Percentiles rank a stretch among this genome's conserved stretches.
phyloP scores from a whole-genome alignment of 176 grass and related monocot genomes.

The Zoysia pacifica region DNA sequence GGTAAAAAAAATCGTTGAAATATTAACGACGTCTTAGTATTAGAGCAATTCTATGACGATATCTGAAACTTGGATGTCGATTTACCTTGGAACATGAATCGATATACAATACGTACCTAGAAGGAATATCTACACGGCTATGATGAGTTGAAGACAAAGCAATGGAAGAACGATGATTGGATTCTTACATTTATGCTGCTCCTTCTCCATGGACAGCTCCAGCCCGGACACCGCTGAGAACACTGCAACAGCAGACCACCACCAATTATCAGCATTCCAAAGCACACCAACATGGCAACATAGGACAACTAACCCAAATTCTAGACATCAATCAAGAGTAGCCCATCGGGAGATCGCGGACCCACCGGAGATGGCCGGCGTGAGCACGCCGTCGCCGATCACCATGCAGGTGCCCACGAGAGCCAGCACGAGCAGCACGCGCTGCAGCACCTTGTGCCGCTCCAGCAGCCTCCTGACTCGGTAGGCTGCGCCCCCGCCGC shows the following conservation, averaged over 20 bases:
- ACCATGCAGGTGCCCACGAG: constrained; percentile 95
- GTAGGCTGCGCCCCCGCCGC: constrained; percentile 27
- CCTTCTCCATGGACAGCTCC: constrained; percentile 86
- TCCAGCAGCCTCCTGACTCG: constrained; percentile 64
- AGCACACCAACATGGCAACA: background rate
- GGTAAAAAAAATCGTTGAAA: background rate
- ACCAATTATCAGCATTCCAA: constrained; percentile 29
- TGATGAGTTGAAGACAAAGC: constrained; percentile 7
- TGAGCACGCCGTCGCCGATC: constrained; percentile 94
- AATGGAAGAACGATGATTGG: constrained; percentile 27
- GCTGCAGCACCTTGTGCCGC: constrained; percentile 73
- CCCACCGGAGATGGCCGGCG: constrained; percentile 86
- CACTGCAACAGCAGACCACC: constrained; percentile 54
- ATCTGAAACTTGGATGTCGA: background rate
- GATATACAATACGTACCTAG: constrained; percentile 8
- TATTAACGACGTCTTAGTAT: background rate
- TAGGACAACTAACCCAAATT: background rate
- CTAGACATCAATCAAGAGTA: background rate
- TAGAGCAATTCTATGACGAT: background rate
- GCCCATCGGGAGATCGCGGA: background rate
- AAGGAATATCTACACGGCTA: constrained; percentile 24
- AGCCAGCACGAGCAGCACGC: constrained; percentile 70
- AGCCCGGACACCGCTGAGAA: constrained; percentile 97
- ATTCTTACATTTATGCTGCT: constrained; percentile 98
- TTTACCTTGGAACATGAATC: constrained; percentile 19